phyloP scores from a whole-genome alignment of 768 basidiomycete genomes.

The Cystoderma amianthinum region DNA sequence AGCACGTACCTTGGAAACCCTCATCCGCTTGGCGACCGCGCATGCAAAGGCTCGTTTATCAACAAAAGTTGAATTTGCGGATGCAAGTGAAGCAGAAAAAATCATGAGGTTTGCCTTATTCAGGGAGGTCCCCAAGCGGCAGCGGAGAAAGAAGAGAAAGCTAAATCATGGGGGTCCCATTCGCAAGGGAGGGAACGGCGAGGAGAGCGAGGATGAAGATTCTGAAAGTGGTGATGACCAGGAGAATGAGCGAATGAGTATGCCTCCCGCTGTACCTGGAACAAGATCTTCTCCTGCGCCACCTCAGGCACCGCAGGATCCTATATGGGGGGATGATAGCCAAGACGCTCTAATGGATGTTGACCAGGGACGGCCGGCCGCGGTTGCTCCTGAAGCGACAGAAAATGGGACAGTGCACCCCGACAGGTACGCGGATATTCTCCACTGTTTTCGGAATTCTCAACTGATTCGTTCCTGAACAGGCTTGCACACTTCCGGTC shows the following conservation, averaged over 20 bases:
- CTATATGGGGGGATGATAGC: constrained; percentile 62
- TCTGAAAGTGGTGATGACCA: constrained; percentile 23
- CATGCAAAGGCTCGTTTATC: constrained; percentile 96
- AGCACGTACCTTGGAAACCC: constrained; percentile 95
- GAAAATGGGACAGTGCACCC: constrained; percentile 41
- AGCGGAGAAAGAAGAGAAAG: constrained; percentile 80
- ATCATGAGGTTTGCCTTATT: constrained; percentile 97
- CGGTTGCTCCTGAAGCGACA: constrained; percentile 20
- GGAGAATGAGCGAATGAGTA: constrained; percentile 37
- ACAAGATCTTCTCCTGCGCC: too few relatives aligned
- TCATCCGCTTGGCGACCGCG: constrained; percentile 96
- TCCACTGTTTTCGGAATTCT: constrained; percentile 1
- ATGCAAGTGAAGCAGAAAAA: constrained; percentile 87
- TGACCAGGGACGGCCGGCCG: constrained; percentile 30
- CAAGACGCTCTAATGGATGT: constrained; percentile 60
- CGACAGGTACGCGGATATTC: constrained; percentile 46
- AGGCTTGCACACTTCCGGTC: constrained; percentile 80
- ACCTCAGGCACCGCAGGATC: constrained; percentile 35
- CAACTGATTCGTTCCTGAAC: constrained; percentile 6
- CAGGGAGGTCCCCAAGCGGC: constrained; percentile 89
- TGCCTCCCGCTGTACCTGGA: constrained; percentile 28
- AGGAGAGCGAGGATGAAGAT: constrained; percentile 37
- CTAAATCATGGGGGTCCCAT: constrained; percentile 60
- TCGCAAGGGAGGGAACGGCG: constrained; percentile 43
- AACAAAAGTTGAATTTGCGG: constrained; percentile 71